Conservation (phyloP, 2,329 filamentous ascomycete genomes). For the Epichloe uncinata region DNA sequence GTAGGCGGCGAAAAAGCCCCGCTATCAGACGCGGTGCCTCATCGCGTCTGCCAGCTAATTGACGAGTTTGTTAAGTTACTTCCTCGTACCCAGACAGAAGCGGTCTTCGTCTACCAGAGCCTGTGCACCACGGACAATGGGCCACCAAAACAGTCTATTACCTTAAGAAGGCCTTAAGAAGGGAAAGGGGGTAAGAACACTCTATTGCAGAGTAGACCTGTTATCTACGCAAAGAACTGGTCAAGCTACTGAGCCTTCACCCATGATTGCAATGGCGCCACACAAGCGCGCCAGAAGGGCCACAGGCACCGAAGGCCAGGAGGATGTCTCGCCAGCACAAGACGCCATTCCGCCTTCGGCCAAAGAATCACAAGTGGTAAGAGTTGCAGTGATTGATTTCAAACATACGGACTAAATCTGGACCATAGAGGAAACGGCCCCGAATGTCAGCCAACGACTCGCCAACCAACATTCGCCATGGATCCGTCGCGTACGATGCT, state of each 20-base stretch:
- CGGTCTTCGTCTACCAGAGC: neutral
- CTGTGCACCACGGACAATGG: neutral
- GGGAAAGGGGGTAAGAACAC: no score
- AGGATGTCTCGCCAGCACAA: neutral
- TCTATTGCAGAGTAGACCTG: neutral
- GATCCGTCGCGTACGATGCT: neutral
- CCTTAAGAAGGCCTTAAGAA: no score
- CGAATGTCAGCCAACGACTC: conserved; percentile 1
- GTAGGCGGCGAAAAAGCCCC: no score
- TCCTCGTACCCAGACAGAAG: no score
- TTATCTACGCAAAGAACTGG: neutral
- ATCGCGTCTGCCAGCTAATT: no score
- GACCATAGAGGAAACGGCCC: conserved; percentile 12
- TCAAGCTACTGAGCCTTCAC: neutral
- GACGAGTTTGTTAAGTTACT: no score
- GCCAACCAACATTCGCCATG: neutral
- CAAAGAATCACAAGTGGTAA: conserved; percentile 1
- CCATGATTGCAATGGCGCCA: conserved; percentile 15
- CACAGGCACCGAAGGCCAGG: conserved; percentile 2
- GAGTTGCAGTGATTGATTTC: neutral
- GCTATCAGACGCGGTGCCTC: no score
- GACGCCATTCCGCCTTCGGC: neutral
- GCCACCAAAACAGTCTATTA: neutral
- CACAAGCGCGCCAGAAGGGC: conserved; percentile 30
- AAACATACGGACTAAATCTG: neutral